A percentile compares a stretch with the other conserved stretches of the same genome.
phyloP scores from a whole-genome alignment of 1,284 basidiomycete genomes.

The Malassezia yamatoensis region DNA sequence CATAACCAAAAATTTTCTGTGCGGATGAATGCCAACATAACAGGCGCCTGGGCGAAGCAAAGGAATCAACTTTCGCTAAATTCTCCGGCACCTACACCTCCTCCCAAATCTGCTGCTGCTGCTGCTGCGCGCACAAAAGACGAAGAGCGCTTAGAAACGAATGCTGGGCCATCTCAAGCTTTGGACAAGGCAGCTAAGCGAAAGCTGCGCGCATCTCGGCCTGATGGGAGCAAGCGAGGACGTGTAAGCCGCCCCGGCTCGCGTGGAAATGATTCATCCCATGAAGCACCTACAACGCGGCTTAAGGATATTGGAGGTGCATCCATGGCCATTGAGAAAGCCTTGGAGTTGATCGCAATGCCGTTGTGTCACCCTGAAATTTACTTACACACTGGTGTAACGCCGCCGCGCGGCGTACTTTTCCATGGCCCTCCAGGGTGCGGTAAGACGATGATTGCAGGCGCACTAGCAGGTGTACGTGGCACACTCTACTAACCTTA shows the following conservation, averaged over 20 bases:
- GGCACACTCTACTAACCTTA: not conserved
- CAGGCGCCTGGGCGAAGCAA: slow-evolving; percentile 34
- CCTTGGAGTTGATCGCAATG: slow-evolving; percentile 89
- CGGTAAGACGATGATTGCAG: slow-evolving; percentile 59
- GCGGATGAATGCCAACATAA: slow-evolving; percentile 40
- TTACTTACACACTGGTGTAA: slow-evolving; percentile 82
- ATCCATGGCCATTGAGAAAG: slow-evolving; percentile 72
- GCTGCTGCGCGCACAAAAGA: slow-evolving; percentile 16
- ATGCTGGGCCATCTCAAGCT: slow-evolving; percentile 4
- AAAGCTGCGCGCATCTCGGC: slow-evolving; percentile 28
- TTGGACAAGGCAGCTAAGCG: slow-evolving; percentile 25
- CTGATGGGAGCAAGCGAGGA: slow-evolving; percentile 20
- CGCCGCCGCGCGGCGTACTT: slow-evolving; percentile 83
- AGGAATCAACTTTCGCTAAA: slow-evolving; percentile 34
- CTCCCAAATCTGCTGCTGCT: slow-evolving; percentile 32
- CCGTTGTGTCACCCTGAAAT: slow-evolving; percentile 90
- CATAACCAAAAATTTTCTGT: no score
- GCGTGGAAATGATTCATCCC: slow-evolving; percentile 25
- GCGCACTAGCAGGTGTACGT: slow-evolving; percentile 73
- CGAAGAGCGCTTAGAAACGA: slow-evolving; percentile 11
- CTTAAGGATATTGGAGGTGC: slow-evolving; percentile 81
- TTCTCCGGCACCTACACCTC: slow-evolving; percentile 27
- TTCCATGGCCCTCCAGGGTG: slow-evolving; percentile 93
- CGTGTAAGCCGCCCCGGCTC: slow-evolving; percentile 19
- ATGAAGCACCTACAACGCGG: slow-evolving; percentile 56